phyloP scores from a whole-genome alignment of 768 basidiomycete species.

The Tylopilus subfusipes region DNA sequence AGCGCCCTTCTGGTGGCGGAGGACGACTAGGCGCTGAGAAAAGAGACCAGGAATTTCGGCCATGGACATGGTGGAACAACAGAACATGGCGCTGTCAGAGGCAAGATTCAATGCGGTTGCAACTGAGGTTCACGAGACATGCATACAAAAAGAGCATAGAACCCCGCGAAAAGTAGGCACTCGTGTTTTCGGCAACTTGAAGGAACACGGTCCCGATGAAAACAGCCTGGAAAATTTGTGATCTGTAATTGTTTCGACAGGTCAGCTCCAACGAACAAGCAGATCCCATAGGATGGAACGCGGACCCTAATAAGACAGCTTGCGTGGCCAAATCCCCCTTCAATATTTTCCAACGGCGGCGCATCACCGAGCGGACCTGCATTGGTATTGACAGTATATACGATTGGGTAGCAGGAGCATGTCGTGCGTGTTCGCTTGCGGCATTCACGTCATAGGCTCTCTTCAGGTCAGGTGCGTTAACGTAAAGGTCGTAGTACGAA shows the following conservation, averaged over 20 bases:
- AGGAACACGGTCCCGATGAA: conserved; percentile 41
- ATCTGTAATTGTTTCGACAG: conserved; percentile 30
- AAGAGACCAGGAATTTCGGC: conserved; percentile 50
- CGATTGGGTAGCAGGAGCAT: conserved; percentile 38
- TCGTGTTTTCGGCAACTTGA: conserved; percentile 34
- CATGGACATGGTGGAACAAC: conserved; percentile 49
- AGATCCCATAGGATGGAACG: conserved; percentile 10
- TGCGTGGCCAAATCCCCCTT: conserved; percentile 38
- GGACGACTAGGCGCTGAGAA: conserved; percentile 41
- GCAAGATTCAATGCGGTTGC: not conserved
- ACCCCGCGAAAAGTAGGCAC: conserved; percentile 51
- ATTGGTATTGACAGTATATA: conserved; percentile 44
- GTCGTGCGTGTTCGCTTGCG: conserved; percentile 48
- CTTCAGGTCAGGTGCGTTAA: conserved; percentile 42
- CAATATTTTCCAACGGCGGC: conserved; percentile 44
- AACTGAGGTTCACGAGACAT: not conserved
- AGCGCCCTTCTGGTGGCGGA: conserved; percentile 41
- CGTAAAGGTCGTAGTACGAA: conserved; percentile 41
- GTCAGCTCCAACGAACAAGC: not conserved
- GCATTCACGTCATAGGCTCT: conserved; percentile 47
- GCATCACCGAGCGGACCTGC: conserved; percentile 44
- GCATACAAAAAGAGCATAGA: conserved; percentile 74
- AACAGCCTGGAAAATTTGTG: conserved; percentile 23
- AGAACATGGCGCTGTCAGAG: conserved; percentile 44
- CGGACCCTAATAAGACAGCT: conserved; percentile 35